These are phyloP conservation scores for Boletus vermiculosoides DNA, from an alignment of 768 basidiomycete genomes.

Conservation along the genomic window DNA sequence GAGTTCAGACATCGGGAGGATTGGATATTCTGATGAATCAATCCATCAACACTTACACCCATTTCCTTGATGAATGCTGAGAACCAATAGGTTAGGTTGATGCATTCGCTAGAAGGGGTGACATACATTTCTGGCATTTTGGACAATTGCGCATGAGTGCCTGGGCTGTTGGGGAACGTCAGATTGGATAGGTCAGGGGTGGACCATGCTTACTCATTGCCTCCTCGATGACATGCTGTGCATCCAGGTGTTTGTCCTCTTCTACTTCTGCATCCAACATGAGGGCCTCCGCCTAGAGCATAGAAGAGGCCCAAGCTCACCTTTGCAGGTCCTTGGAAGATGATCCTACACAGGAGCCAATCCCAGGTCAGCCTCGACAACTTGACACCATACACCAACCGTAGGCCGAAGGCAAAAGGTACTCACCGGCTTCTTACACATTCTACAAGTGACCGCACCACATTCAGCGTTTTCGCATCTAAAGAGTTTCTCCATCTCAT, in stretches of 20 bases:
- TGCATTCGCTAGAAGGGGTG: neutral
- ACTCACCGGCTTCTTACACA: slow-evolving; percentile 71
- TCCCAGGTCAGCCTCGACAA: slow-evolving; percentile 1
- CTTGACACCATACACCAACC: neutral
- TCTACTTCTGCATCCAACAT: slow-evolving; percentile 55
- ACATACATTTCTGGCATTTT: slow-evolving; percentile 73
- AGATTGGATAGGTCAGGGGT: neutral
- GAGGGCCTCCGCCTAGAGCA: neutral
- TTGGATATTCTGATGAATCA: neutral
- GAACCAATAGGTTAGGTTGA: slow-evolving; percentile 1
- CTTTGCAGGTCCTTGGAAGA: slow-evolving; percentile 77
- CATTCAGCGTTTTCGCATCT: slow-evolving; percentile 63
- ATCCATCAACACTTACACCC: slow-evolving; percentile 52
- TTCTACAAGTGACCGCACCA: slow-evolving; percentile 71
- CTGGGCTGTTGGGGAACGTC: slow-evolving; percentile 44
- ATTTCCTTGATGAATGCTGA: slow-evolving; percentile 78
- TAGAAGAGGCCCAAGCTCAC: slow-evolving; percentile 32
- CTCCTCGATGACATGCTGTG: slow-evolving; percentile 80
- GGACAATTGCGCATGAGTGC: slow-evolving; percentile 90
- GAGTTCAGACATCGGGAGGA: neutral
- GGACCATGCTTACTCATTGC: slow-evolving; percentile 72
- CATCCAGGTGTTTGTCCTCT: slow-evolving; percentile 71
- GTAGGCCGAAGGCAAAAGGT: neutral
- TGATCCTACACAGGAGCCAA: slow-evolving; percentile 54
- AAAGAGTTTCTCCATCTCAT: slow-evolving; percentile 59